phyloP scores from a whole-genome alignment of 768 basidiomycete species.

The Lactifluus echinatus region DNA sequence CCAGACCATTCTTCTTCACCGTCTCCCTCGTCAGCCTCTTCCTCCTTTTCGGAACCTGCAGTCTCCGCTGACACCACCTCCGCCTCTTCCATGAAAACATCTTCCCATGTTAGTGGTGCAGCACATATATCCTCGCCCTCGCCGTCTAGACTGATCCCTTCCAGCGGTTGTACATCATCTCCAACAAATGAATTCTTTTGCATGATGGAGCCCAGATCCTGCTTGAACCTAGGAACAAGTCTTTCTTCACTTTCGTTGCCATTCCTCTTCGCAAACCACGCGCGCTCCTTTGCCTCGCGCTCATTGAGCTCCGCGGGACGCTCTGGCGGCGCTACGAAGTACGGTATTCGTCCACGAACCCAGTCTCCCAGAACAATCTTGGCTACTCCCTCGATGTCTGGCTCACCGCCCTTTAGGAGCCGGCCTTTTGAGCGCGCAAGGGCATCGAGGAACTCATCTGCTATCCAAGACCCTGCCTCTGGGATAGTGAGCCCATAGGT shows the following conservation, averaged over 20 bases:
- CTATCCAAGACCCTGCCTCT: constrained; percentile 49
- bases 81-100: constrained; percentile 60
- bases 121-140: constrained; percentile 25
- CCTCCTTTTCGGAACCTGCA: constrained; percentile 23
- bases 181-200: constrained; percentile 82
- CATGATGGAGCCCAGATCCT: constrained; percentile 79
- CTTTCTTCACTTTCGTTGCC: constrained; percentile 24
- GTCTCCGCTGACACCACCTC: constrained; percentile 9
- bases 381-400: constrained; percentile 84
- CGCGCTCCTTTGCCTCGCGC: constrained; percentile 39
- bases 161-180: constrained; percentile 70
- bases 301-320: constrained; percentile 61
- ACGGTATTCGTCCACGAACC: constrained; percentile 96
- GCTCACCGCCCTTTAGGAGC: constrained; percentile 88
- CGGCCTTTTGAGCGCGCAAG: constrained; percentile 90
- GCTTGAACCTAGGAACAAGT: constrained; percentile 59
- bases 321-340: constrained; percentile 89
- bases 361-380: constrained; percentile 95
- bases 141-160: constrained; percentile 34
- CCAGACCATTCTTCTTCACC: constrained; percentile 20
- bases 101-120: constrained; percentile 71
- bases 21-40: too few species aligned
- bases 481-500: constrained; percentile 70
- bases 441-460: constrained; percentile 73
- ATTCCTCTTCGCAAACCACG: constrained; percentile 38